Evolutionary conservation across 2,329 filamentous ascomycete genomes (phyloP), one percentile per base, ranked within the genome.

Genomic region (Microsporum ferrugineum): DNA sequence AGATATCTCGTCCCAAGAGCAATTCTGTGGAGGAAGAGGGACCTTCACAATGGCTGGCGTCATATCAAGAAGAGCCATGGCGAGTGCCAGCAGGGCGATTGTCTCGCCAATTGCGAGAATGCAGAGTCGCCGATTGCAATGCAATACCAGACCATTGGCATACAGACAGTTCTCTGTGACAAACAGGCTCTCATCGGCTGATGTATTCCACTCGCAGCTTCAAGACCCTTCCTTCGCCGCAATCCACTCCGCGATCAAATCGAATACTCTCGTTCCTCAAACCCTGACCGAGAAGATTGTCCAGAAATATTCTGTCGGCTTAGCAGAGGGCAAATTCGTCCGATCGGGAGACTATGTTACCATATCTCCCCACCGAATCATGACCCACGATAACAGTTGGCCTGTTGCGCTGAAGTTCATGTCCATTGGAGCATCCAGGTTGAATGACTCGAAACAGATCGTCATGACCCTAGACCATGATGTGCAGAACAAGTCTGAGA

Each of bases 211-310:
- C 36, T 39, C 63, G 2, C 65, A 66, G 57, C 61, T 60, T 7
- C 61, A 66, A 45, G 64, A 66, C 49, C 63, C 64, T 47, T 39
- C 64, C 3, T 27, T 57, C n/a, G 57, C 64, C 5, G 61, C 64
- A 27, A 61, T 66, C 27, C 62, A 65, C 27, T 64, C 64, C 2
- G 51, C 65, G 12, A 57, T 65, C 23, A 58, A 66, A 57, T 63
- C 65, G 23, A 59, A 62, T 38, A 61, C 65, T 6, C 67, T 69
- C 17, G 73, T 75, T 1, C 82, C 88, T 0, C 91, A 96, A 75
- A 96, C 89, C 2, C 75, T 96, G 58, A 94, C 89, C 2, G 91
- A 96, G 73, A 96, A 96, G 79, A 96, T 96, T 62, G 86, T 96
- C 0, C 91, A 96, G 72, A 77, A 81, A 14, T 87, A 95, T 73